Base-by-base conservation (phyloP, 2,329 filamentous ascomycete species). In the Talaromyces albobiverticillius region DNA sequence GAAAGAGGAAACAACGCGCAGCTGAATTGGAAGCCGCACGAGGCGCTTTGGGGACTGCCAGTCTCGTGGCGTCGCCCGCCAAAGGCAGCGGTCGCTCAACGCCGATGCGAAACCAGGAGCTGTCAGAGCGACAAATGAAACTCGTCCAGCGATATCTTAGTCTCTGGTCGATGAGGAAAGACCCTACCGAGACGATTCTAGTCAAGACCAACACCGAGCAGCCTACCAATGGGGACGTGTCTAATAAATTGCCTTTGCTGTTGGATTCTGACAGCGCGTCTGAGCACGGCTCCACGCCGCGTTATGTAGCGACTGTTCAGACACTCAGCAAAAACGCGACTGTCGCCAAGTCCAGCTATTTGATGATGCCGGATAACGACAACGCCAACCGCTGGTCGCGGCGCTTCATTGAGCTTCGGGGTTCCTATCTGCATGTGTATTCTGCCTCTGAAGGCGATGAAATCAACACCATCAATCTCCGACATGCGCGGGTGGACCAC, bases 361-460 rank as follows among this genome's bases (percentile, higher is more conserved):
- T 99, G 14, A 79, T 97, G 41, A 89, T 89, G 2, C 91, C 91
- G 0, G 91, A 91, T 65, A 90, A 90, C 65, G 86, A 85, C 53
- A 87, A 89, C 51, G 69, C 73, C 60, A 89, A 86, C 20, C 84
- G 88, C 57, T 99, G 94, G 94, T 82, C 94, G 25, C 90, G 92
- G 63, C 86, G 93, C 40, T 97, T 95, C 66, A 90, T 96, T 47
- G 94, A 99, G 73, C 82, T 99, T 25, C 84, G 94, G 29, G 82
- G 88, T 50, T 94, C 94, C 0, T 99, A 97, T 68, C 79, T 99
- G 51, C 91, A 97, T 70, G 83, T 99, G 32, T 90, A 97, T 73
- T 88, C 84, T 22, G 86, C 88, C 0, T 84, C 86, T 0, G 89
- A 95, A 38, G 92, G 93, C 16, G 94, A 97, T 62, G 93, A 96